Conservation (phyloP, 202 grass and related monocot species). For the Panicum virgatum region DNA sequence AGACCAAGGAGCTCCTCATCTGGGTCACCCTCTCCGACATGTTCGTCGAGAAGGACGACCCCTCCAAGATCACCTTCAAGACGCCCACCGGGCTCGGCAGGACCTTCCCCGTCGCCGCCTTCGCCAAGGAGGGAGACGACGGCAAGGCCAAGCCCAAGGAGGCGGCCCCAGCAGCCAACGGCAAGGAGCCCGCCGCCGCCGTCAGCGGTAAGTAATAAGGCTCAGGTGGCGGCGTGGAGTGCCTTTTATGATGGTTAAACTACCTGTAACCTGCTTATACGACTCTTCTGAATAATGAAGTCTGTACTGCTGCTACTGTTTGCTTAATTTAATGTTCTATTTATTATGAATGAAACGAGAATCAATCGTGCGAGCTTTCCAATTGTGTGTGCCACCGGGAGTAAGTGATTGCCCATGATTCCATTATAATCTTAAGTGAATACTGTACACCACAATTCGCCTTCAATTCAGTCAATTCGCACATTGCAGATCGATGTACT, state of each 20-base stretch:
- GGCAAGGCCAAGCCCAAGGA: constrained; percentile 18
- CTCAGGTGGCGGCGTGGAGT: not conserved
- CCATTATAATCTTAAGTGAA: no score
- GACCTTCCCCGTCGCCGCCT: constrained; percentile 71
- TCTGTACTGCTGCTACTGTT: not conserved
- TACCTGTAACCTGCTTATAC: not conserved
- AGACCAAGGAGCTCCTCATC: constrained; percentile 88
- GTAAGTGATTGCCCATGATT: not conserved
- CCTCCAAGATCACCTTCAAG: constrained; percentile 77
- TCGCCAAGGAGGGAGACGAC: constrained; percentile 49
- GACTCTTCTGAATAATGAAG: constrained; percentile 13
- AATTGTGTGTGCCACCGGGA: not conserved
- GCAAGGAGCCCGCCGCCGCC: not conserved
- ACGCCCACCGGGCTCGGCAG: constrained; percentile 59
- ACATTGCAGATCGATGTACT: not conserved
- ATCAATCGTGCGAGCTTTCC: not conserved
- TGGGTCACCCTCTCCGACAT: constrained; percentile 80
- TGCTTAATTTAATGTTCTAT: not conserved
- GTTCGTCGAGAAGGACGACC: constrained; percentile 59
- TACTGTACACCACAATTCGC: no score
- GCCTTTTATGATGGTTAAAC: not conserved
- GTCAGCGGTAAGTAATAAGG: constrained; percentile 22
- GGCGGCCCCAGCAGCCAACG: not conserved
- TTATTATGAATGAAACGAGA: not conserved
- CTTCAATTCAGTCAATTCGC: not conserved